Conservation (phyloP, 1,139 yeast genomes). For the Saccharomyces hybrid region DNA sequence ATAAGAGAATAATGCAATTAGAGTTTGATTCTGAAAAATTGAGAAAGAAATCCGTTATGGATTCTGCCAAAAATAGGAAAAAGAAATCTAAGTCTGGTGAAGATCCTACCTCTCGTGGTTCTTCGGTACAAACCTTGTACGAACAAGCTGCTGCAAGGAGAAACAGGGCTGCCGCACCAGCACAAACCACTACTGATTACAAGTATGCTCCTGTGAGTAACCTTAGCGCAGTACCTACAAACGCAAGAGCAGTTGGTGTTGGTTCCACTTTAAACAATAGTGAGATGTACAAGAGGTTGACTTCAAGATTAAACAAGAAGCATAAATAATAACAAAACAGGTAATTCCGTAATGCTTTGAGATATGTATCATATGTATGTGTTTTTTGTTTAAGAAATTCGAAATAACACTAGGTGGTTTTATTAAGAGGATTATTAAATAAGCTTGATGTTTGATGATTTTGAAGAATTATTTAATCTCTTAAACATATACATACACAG, state of each 20-base stretch:
- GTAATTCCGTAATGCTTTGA: background rate
- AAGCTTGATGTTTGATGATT: background rate
- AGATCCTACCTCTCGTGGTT: slow-evolving; percentile 33
- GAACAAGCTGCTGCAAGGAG: slow-evolving; percentile 90
- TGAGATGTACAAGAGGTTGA: slow-evolving; percentile 69
- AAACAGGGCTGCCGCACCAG: slow-evolving; percentile 91
- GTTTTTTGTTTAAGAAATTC: background rate
- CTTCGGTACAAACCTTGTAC: slow-evolving; percentile 40
- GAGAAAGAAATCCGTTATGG: slow-evolving; percentile 37
- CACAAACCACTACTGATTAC: slow-evolving; percentile 80
- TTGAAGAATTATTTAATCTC: background rate
- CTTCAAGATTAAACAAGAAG: slow-evolving; percentile 31
- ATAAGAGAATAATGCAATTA: slow-evolving; percentile 64
- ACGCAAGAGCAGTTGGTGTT: slow-evolving; percentile 39
- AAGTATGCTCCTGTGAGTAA: slow-evolving; percentile 83
- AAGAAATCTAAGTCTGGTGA: slow-evolving; percentile 25
- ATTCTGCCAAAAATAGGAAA: slow-evolving; percentile 28
- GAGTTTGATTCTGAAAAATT: slow-evolving; percentile 59
- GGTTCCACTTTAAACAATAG: slow-evolving; percentile 50
- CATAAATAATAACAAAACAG: slow-evolving; percentile 9
- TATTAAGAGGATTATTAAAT: background rate
- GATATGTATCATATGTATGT: background rate
- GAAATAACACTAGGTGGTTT: background rate
- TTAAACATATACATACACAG: background rate
- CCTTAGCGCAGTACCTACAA: slow-evolving; percentile 31